Percentiles rank a stretch among this genome's conserved stretches.
Conservation (phyloP, 2,329 filamentous ascomycete species). For the Ceratocystis colombiana region DNA sequence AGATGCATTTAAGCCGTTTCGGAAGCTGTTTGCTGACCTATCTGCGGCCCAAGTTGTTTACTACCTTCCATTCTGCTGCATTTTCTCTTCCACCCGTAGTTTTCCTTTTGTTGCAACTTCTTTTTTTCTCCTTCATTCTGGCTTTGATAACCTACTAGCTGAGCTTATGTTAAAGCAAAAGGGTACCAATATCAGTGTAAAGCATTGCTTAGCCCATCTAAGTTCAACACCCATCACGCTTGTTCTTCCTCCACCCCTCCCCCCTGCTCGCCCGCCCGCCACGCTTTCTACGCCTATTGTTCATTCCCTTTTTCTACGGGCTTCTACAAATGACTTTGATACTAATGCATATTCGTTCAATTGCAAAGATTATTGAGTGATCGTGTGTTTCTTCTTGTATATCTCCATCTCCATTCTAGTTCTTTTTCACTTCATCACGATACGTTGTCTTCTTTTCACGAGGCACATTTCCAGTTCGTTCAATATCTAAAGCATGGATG, state of each 20-base stretch:
- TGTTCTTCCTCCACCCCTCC: no score
- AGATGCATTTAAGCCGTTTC: conserved; percentile 6
- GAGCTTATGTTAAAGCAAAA: neutral
- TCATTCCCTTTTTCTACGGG: neutral
- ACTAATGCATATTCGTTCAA: neutral
- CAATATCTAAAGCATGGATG: neutral
- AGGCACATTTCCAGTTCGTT: neutral
- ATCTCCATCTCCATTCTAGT: neutral
- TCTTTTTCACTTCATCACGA: neutral
- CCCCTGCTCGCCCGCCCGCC: no score
- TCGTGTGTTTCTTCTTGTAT: neutral
- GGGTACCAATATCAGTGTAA: neutral
- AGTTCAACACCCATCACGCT: neutral
- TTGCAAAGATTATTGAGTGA: neutral
- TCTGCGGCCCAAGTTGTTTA: neutral
- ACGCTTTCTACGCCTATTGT: no score
- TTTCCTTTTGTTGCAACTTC: neutral
- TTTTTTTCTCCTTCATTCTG: neutral
- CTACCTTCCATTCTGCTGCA: neutral
- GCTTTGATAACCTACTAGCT: neutral
- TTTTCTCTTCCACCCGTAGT: neutral
- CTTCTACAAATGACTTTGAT: neutral
- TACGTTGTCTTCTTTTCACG: no score
- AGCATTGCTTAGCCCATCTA: neutral
- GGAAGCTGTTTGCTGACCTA: conserved; percentile 12